Conservation (phyloP, 108 stramenopile genomes). For the Bacterosira constricta region DNA sequence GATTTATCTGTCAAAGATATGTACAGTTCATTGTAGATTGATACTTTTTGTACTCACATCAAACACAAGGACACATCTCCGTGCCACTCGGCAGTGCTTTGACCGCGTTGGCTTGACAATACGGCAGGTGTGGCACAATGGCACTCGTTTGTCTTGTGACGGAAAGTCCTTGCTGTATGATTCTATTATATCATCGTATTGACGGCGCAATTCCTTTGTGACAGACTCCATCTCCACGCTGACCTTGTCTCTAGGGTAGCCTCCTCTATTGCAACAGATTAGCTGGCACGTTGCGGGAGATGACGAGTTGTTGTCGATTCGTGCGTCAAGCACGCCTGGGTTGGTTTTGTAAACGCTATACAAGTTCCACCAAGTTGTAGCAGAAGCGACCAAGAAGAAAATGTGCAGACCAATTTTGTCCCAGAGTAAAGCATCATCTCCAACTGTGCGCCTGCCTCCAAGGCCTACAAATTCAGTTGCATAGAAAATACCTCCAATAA, state of each 20-base stretch:
- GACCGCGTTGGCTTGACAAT: conserved; percentile 91
- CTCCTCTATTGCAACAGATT: conserved; percentile 26
- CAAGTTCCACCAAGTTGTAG: conserved; percentile 66
- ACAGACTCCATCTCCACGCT: conserved; percentile 48
- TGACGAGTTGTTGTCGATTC: conserved; percentile 22
- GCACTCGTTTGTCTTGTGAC: conserved; percentile 44
- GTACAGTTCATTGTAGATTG: too few relatives aligned
- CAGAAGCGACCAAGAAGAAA: conserved; percentile 49
- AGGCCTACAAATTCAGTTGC: conserved; percentile 45
- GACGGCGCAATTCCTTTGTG: conserved; percentile 54
- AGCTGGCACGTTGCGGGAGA: conserved; percentile 25
- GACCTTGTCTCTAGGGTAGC: conserved; percentile 42
- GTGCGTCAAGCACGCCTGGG: conserved; percentile 70
- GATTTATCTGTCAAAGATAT: too few relatives aligned
- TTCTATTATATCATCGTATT: conserved; percentile 83
- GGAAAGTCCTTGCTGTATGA: conserved; percentile 61
- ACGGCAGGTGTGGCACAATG: conserved; percentile 95
- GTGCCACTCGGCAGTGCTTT: conserved; percentile 91
- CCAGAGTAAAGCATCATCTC: conserved; percentile 58
- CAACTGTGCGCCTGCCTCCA: conserved; percentile 23
- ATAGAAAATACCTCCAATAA: conserved; percentile 56
- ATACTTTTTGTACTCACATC: too few relatives aligned
- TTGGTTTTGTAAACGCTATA: conserved; percentile 65
- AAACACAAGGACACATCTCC: conserved; percentile 92
- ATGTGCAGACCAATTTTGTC: conserved; percentile 62